A percentile compares a stretch with the other conserved stretches of the same genome.
phyloP scores from a whole-genome alignment of 2,329 filamentous ascomycete species.

The Phoma sp. region DNA sequence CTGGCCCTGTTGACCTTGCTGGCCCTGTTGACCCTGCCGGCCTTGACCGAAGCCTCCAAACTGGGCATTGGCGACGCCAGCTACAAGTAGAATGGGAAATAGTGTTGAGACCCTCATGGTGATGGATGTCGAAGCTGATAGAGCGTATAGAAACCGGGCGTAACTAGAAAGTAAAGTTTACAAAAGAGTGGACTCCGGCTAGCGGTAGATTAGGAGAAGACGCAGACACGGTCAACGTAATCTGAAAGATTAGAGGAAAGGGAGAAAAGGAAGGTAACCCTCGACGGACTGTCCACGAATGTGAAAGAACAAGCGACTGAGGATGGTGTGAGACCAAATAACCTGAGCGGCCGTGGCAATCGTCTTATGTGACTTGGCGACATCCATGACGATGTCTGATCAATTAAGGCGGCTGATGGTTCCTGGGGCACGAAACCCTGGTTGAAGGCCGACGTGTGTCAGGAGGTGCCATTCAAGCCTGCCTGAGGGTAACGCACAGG shows the following conservation, averaged over 20 bases:
- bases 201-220: conserved; percentile 48
- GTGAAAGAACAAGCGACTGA: conserved; percentile 41
- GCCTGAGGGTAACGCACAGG: conserved; percentile 37
- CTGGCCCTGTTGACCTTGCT: conserved; percentile 20
- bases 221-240: conserved; percentile 53
- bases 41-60: conserved; percentile 18
- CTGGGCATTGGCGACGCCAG: conserved; percentile 45
- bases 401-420: conserved; percentile 38
- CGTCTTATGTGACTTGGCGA: conserved; percentile 49
- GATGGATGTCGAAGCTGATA: conserved; percentile 10
- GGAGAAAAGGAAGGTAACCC: conserved; percentile 53
- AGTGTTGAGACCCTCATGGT: conserved; percentile 48
- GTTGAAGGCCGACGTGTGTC: conserved; percentile 51
- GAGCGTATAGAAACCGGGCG: conserved; percentile 6
- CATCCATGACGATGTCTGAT: conserved; percentile 27
- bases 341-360: conserved; percentile 35
- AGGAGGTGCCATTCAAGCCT: conserved; percentile 39
- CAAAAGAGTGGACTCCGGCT: conserved; percentile 50
- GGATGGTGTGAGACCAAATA: conserved; percentile 41
- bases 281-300: conserved; percentile 41
- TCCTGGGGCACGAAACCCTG: conserved; percentile 50
- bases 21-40: conserved; percentile 17
- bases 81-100: conserved; percentile 44
- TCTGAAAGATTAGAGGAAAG: conserved; percentile 49
- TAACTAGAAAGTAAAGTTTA: conserved; percentile 29